phyloP scores from a whole-genome alignment of 2,329 filamentous ascomycete genomes.

The Rhinocladiella similis region DNA sequence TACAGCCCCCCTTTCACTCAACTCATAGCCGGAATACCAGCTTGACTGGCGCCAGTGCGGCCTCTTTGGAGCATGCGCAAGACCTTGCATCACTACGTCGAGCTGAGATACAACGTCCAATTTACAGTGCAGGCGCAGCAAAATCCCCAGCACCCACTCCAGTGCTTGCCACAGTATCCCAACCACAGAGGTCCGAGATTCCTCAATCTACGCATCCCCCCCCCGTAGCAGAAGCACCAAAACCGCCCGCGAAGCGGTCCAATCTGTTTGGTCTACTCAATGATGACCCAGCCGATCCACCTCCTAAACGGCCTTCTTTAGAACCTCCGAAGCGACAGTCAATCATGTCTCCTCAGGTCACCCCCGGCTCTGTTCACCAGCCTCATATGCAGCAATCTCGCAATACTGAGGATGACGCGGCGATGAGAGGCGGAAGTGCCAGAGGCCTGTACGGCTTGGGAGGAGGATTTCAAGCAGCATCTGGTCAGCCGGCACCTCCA shows the following conservation, averaged over 20 bases:
- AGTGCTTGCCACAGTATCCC: conserved; percentile 12
- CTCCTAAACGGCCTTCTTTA: conserved; percentile 46
- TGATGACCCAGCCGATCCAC: conserved; percentile 49
- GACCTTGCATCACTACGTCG: conserved; percentile 19
- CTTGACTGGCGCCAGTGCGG: conserved; percentile 7
- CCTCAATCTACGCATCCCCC: conserved; percentile 17
- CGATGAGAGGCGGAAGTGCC: neutral
- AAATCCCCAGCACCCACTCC: conserved; percentile 14
- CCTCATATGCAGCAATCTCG: conserved; percentile 8
- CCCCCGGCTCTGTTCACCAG: conserved; percentile 2
- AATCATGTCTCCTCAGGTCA: conserved; percentile 24
- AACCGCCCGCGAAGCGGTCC: conserved; percentile 46
- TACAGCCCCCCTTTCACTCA: conserved; percentile 15
- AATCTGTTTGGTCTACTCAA: conserved; percentile 53
- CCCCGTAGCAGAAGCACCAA: conserved; percentile 22
- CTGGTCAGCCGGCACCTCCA: conserved; percentile 7
- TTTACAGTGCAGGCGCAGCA: conserved; percentile 12
- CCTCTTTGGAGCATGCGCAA: conserved; percentile 13
- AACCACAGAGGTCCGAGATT: conserved; percentile 14
- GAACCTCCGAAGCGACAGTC: conserved; percentile 32
- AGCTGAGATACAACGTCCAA: conserved; percentile 13
- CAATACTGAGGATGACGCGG: conserved; percentile 7
- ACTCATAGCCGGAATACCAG: conserved; percentile 24
- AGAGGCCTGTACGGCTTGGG: conserved; percentile 14
- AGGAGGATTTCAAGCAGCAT: conserved; percentile 6